phyloP scores from a whole-genome alignment of 768 basidiomycete genomes.

The Lyophyllum decastes region DNA sequence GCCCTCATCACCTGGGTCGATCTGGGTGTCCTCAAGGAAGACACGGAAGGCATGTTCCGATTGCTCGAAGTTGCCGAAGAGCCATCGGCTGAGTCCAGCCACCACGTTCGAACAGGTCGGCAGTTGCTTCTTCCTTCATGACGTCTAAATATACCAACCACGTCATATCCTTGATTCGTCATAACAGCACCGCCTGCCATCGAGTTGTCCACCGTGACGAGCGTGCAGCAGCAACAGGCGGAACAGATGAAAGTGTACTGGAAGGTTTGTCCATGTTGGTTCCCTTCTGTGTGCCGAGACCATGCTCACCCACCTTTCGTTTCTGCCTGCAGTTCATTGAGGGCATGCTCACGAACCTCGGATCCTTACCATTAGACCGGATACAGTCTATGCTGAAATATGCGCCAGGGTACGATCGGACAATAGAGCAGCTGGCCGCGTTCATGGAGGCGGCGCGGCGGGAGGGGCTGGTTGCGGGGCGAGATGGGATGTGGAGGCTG shows the following conservation, averaged over 20 bases:
- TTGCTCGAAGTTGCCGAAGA: constrained; percentile 67
- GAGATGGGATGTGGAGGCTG: constrained; percentile 71
- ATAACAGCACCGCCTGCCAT: constrained; percentile 28
- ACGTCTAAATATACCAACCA: not conserved
- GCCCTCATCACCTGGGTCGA: constrained; percentile 85
- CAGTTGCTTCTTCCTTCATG: not conserved
- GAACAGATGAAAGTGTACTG: constrained; percentile 89
- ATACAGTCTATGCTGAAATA: constrained; percentile 89
- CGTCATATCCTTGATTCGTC: not conserved
- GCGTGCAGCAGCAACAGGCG: constrained; percentile 72
- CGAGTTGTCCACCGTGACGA: constrained; percentile 50
- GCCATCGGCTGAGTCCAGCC: constrained; percentile 25
- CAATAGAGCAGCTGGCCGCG: constrained; percentile 71
- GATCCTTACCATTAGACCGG: constrained; percentile 71
- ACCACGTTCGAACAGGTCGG: constrained; percentile 11
- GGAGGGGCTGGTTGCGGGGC: constrained; percentile 72
- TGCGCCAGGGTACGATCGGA: constrained; percentile 80
- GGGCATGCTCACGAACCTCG: constrained; percentile 90
- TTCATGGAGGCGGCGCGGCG: constrained; percentile 83
- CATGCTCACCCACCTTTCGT: constrained; percentile 1
- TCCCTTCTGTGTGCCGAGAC: not conserved
- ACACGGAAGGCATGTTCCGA: constrained; percentile 56
- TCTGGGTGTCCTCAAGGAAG: constrained; percentile 77
- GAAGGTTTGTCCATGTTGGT: constrained; percentile 64
- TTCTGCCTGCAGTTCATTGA: constrained; percentile 67